Percentiles rank a stretch among this genome's conserved stretches.
Conservation (phyloP, 2,329 filamentous ascomycete species). For the Stachybotrys chlorohalonatus region DNA sequence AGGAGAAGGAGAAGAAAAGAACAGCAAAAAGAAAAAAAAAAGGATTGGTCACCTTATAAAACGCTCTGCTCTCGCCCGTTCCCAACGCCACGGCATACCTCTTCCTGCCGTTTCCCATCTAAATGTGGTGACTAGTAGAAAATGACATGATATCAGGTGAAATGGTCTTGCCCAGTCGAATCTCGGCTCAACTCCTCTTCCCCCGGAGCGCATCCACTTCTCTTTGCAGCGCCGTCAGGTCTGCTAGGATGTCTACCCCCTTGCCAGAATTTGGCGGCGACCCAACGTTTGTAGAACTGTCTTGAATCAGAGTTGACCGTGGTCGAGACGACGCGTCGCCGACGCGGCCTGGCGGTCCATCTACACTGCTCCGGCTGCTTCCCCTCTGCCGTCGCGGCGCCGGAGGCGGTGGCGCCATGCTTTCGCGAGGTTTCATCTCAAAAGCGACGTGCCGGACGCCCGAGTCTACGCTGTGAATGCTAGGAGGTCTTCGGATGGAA, state of each 20-base stretch:
- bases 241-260: slow-evolving; percentile 56
- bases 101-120: not conserved
- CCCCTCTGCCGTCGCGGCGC: slow-evolving; percentile 43
- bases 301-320: slow-evolving; percentile 3
- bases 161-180: not conserved
- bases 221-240: slow-evolving; percentile 61
- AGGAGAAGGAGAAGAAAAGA: not conserved
- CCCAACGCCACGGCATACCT: not conserved
- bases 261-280: slow-evolving; percentile 16
- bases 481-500: slow-evolving; percentile 35
- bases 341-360: slow-evolving; percentile 21
- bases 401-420: slow-evolving; percentile 29
- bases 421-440: slow-evolving; percentile 13
- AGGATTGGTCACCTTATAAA: too few relatives aligned
- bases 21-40: too few relatives aligned
- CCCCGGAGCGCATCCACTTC: slow-evolving; percentile 61
- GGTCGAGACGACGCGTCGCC: slow-evolving; percentile 11
- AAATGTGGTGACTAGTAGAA: too few relatives aligned
- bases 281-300: slow-evolving; percentile 4
- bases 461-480: slow-evolving; percentile 30
- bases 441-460: slow-evolving; percentile 16
- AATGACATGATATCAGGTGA: too few relatives aligned
- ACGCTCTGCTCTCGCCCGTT: not conserved
- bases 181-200: slow-evolving; percentile 10
- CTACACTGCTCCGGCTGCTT: slow-evolving; percentile 34